Percentiles rank a stretch among this genome's conserved stretches.
phyloP scores from a whole-genome alignment of 2,329 filamentous ascomycete genomes.

The Massarina eburnea region DNA sequence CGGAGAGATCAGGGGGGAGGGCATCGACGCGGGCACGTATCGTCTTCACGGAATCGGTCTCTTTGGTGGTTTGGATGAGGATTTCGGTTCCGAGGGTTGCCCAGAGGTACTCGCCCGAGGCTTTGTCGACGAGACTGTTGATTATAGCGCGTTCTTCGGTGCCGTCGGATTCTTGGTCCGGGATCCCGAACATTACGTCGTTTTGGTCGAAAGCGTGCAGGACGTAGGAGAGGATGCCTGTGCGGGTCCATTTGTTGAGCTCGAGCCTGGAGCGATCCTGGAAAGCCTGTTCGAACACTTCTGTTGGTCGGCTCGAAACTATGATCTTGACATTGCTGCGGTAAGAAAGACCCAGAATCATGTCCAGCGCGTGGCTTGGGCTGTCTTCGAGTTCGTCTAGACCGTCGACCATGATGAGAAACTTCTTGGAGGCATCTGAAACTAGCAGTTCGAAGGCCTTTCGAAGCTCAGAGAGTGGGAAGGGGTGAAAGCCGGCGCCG shows the following conservation, averaged over 20 bases:
- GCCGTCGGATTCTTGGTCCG: conserved; percentile 19
- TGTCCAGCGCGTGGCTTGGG: conserved; percentile 21
- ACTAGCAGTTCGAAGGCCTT: conserved; percentile 29
- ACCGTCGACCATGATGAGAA: conserved; percentile 36
- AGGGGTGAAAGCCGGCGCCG: conserved; percentile 26
- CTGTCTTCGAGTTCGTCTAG: conserved; percentile 33
- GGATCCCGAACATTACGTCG: conserved; percentile 23
- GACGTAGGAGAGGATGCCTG: conserved; percentile 23
- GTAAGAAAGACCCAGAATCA: conserved; percentile 19
- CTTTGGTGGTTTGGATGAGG: conserved; percentile 21
- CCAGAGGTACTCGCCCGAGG: conserved; percentile 30
- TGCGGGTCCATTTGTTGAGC: conserved; percentile 22
- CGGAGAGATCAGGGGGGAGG: conserved; percentile 26
- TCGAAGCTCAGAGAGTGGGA: conserved; percentile 23
- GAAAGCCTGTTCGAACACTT: conserved; percentile 25
- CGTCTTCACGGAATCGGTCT: conserved; percentile 23
- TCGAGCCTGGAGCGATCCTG: conserved; percentile 22
- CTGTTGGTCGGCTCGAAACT: conserved; percentile 29
- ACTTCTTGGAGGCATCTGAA: conserved; percentile 31
- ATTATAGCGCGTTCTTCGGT: conserved; percentile 24
- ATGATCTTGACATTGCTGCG: conserved; percentile 36
- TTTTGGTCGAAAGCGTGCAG: conserved; percentile 17
- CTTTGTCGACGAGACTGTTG: conserved; percentile 23
- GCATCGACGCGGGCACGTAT: conserved; percentile 25
- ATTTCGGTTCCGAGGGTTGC: conserved; percentile 24